These are phyloP conservation scores for Acidiella bohemica DNA, from an alignment of 495 filamentous ascomycete genomes.

Conservation along the genomic window DNA sequence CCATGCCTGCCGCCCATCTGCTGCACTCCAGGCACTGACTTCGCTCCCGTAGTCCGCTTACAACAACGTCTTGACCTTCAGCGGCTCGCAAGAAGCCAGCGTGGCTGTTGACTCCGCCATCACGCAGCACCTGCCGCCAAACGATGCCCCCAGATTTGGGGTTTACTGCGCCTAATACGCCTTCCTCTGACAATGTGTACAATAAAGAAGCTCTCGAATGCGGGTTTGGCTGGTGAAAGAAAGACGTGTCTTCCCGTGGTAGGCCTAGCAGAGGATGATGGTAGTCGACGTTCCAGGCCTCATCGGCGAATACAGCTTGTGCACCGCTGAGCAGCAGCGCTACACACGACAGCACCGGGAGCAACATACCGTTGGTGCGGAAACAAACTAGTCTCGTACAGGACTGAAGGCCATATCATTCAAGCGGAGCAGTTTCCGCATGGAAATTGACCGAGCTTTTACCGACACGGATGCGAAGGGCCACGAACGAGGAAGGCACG, in stretches of 20 bases:
- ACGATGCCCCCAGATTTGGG: constrained; percentile 70
- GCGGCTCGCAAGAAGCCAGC: constrained; percentile 52
- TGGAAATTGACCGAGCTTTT: no score
- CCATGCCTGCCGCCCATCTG: constrained; percentile 69
- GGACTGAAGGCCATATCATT: no score
- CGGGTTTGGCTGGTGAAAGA: constrained; percentile 78
- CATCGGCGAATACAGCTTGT: constrained; percentile 83
- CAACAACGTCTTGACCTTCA: constrained; percentile 59
- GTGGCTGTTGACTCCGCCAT: constrained; percentile 3
- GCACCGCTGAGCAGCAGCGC: no score
- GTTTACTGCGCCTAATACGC: constrained; percentile 75
- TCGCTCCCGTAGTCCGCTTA: constrained; percentile 52
- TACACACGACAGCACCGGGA: no score
- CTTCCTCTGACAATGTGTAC: constrained; percentile 75
- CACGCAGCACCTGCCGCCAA: constrained; percentile 66
- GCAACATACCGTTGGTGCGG: no score
- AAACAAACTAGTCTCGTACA: no score
- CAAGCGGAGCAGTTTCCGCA: no score
- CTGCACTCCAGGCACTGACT: constrained; percentile 71
- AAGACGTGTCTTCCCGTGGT: constrained; percentile 68
- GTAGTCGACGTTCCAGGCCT: constrained; percentile 85
- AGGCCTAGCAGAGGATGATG: constrained; percentile 79
- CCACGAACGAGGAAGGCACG: no score
- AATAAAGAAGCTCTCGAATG: constrained; percentile 76
- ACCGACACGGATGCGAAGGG: no score